Base-by-base conservation (phyloP, 768 basidiomycete genomes). In the Leucocoprinus sp. region DNA sequence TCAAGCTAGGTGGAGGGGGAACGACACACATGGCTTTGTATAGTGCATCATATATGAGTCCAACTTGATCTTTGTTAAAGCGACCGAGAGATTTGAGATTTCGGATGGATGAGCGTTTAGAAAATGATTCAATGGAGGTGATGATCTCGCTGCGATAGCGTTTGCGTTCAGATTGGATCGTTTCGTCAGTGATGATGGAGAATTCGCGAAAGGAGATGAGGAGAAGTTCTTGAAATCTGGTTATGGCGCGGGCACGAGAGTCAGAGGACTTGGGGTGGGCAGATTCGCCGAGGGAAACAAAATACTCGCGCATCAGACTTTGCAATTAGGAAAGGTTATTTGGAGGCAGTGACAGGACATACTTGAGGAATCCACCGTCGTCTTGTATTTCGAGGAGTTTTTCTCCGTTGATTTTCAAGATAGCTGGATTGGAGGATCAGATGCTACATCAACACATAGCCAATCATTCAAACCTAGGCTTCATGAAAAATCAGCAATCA, bases 191-290 rank as follows among this genome's bases (percentile, higher is more conserved):
- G 61, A 99, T 96, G 51, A 92, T 76, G 3, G 90, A 85, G 61
- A 99, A 98, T 60, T 99, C 96, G 46, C 96, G 80, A 78, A 99
- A 99, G 2, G 96, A 95, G 45, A 99, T 84, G 5, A 98, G 81
- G 33, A 97, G 80, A 0, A 92, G 79, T 65, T 99, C 93, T 62
- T 98, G 96, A 75, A 99, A 99, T 45, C 88, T 84, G 7, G 93
- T 97, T 56, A 97, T 95, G 17, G 92, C 90, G 9, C 93, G 84
- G 3, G 87, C 77, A 11, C 93, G 82, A 6, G 93, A 84, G 54
- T 98, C 95, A 5, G 73, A 61, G 11, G 95, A 89, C 50, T 84
- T 67, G 0, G 96, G 95, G 59, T 98, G 90, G 0, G 95, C 96
- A 2, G 95, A 92, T 12, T 92, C 85, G 28, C 90, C 95, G 11